Conservation (phyloP, 106 monocot genomes). For the Xerophyta viscosa region DNA sequence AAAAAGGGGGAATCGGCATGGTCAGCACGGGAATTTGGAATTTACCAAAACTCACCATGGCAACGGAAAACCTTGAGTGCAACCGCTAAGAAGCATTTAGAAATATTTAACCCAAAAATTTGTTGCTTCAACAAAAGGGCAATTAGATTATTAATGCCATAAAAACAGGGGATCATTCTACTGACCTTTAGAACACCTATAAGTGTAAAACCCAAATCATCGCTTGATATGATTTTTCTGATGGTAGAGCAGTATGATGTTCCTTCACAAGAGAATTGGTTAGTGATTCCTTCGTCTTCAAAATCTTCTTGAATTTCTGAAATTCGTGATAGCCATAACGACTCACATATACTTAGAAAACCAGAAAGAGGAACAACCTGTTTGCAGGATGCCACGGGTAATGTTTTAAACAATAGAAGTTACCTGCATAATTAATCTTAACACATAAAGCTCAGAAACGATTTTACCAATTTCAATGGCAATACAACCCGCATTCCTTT, state of each 20-base stretch:
- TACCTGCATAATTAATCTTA: not conserved
- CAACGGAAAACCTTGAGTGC: no score
- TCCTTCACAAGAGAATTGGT: slow-evolving; percentile 23
- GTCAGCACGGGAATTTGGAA: no score
- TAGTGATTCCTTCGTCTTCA: not conserved
- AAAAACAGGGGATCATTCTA: not conserved
- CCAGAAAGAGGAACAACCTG: slow-evolving; percentile 74
- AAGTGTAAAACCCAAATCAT: slow-evolving; percentile 60
- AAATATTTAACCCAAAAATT: no score
- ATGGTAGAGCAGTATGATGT: slow-evolving; percentile 20
- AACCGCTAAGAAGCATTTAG: no score
- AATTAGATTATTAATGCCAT: no score
- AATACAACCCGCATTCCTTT: slow-evolving; percentile 5
- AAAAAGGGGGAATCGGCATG: no score
- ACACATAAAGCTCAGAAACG: not conserved
- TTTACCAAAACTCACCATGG: no score
- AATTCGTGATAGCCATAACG: slow-evolving; percentile 33
- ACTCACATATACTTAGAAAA: slow-evolving; percentile 52
- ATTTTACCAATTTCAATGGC: slow-evolving; percentile 47
- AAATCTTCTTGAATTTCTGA: slow-evolving; percentile 15
- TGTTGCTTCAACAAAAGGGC: no score
- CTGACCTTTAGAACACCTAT: slow-evolving; percentile 72
- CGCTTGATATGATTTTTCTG: slow-evolving; percentile 66
- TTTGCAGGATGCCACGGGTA: not conserved
- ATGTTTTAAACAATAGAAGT: slow-evolving; percentile 3